A percentile compares a stretch with the other conserved stretches of the same genome.
These are phyloP conservation scores for Pulveroboletus ravenelii DNA, from an alignment of 768 basidiomycete genomes.

Conservation along the genomic window DNA sequence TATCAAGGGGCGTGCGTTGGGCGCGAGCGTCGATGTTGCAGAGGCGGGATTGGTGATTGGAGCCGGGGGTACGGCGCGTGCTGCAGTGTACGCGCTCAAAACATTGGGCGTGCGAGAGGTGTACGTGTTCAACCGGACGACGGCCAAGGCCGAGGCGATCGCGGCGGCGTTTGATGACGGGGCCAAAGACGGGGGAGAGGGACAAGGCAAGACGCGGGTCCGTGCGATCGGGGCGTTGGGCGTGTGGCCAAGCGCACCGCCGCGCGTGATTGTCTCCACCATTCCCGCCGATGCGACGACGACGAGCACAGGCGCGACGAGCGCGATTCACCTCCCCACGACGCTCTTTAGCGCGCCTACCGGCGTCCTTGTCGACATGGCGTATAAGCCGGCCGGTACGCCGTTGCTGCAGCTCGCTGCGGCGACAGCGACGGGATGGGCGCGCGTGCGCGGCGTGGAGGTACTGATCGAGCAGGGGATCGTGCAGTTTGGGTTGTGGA, in stretches of 20 bases:
- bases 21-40: conserved; percentile 24
- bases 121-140: conserved; percentile 87
- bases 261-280: conserved; percentile 81
- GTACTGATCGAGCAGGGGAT: conserved; percentile 88
- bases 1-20: conserved; percentile 42
- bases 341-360: conserved; percentile 58
- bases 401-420: conserved; percentile 71
- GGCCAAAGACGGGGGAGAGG: not conserved
- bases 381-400: conserved; percentile 86
- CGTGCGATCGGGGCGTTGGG: conserved; percentile 56
- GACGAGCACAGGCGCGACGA: not conserved
- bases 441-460: conserved; percentile 70
- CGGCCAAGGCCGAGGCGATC: conserved; percentile 64
- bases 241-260: conserved; percentile 47
- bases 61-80: conserved; percentile 91
- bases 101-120: conserved; percentile 62
- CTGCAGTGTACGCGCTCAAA: conserved; percentile 87
- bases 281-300: conserved; percentile 71
- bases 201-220: conserved; percentile 39
- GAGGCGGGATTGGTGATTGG: conserved; percentile 79
- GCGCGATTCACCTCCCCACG: conserved; percentile 47
- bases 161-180: conserved; percentile 51
- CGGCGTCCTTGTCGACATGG: conserved; percentile 86
- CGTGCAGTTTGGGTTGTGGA: conserved; percentile 82
- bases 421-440: conserved; percentile 51